Conservation (phyloP, 129 eudicot genomes). For the Helianthus annuus region HanXRQr2.0-SUNRISE NC_035449.2:31944729-31945228, state of each 20-base stretch:
- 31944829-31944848: constrained; percentile 1
- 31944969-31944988: not conserved
- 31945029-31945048: not conserved
- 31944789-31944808: not conserved
- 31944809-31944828: not conserved
- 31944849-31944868: not conserved
- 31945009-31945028: not conserved
- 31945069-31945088: not conserved
- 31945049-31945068: constrained; percentile 5
- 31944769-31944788: not conserved
- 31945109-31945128: not conserved
- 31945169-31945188: not conserved
- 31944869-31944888: not conserved
- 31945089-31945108: not conserved
- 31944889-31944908: not conserved
- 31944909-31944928: not conserved
- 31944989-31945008: not conserved
- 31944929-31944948: not conserved
- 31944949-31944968: not conserved
- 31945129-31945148: not conserved
- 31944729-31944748: no score
- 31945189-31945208: not conserved
- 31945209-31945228: constrained; percentile 5
- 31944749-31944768: no score
- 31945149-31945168: not conserved